A percentile compares a stretch with the other conserved stretches of the same genome.
These are phyloP conservation scores for Aspergillus homomorphus DNA, from an alignment of 495 filamentous ascomycete species.

Conservation along the genomic window DNA sequence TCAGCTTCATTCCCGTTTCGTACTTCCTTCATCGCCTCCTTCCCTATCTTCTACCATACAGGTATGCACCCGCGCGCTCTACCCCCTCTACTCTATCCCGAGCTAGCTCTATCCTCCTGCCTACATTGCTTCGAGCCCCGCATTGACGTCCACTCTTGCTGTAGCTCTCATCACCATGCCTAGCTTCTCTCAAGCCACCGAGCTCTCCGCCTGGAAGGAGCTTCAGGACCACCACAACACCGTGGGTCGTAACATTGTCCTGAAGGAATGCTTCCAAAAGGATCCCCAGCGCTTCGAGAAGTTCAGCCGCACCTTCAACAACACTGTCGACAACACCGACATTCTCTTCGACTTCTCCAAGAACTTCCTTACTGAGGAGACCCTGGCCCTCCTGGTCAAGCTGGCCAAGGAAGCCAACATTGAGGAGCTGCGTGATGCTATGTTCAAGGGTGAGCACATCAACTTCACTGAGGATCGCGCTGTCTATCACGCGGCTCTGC, in stretches of 20 bases:
- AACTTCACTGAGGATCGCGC: constrained; percentile 98
- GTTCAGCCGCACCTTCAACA: constrained; percentile 80
- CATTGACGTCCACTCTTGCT: neutral
- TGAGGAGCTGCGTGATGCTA: constrained; percentile 90
- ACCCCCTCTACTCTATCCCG: constrained; percentile 26
- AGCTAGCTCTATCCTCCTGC: constrained; percentile 30
- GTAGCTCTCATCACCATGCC: constrained; percentile 40
- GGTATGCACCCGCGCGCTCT: constrained; percentile 2
- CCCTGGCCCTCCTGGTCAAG: constrained; percentile 77
- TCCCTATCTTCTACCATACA: constrained; percentile 7
- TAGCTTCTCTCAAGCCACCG: constrained; percentile 70
- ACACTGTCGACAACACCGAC: constrained; percentile 71
- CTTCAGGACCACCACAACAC: constrained; percentile 84
- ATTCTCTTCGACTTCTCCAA: constrained; percentile 98
- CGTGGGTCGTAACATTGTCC: constrained; percentile 80
- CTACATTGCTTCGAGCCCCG: constrained; percentile 3
- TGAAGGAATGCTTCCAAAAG: constrained; percentile 88
- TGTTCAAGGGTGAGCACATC: constrained; percentile 97
- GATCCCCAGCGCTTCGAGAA: constrained; percentile 88
- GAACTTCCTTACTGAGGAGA: constrained; percentile 95
- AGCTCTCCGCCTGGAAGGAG: constrained; percentile 78
- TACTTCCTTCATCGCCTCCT: neutral
- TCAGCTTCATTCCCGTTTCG: constrained; percentile 10
- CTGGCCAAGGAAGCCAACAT: constrained; percentile 86
- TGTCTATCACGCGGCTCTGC: constrained; percentile 91